Percentiles rank a stretch among this genome's conserved stretches.
Conservation (phyloP, 345 rosid species). For the Populus pruinosa region DNA sequence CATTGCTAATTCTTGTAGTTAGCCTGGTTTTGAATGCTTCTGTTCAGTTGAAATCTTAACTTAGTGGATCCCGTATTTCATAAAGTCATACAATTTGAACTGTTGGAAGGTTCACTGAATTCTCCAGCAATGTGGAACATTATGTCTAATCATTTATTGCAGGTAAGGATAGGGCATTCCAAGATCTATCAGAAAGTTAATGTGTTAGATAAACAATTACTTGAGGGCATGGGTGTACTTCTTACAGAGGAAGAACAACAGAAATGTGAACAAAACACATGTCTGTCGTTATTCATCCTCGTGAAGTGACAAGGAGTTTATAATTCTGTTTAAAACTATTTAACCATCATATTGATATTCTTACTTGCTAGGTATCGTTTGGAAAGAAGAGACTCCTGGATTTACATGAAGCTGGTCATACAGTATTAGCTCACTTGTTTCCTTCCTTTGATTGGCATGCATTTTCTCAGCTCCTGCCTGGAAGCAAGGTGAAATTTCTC, state of each 20-base stretch:
- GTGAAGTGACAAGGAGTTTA: background rate
- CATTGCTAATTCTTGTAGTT: background rate
- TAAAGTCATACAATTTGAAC: background rate
- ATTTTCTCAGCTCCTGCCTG: conserved; percentile 97
- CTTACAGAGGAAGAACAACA: conserved; percentile 96
- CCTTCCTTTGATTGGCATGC: conserved; percentile 99
- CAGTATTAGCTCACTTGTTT: conserved; percentile 88
- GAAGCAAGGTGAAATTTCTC: conserved; percentile 67
- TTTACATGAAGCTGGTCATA: conserved; percentile 95
- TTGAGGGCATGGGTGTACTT: conserved; percentile 98
- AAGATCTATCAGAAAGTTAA: conserved; percentile 77
- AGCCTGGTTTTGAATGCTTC: background rate
- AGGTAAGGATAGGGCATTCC: conserved; percentile 91
- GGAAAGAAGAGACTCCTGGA: conserved; percentile 90
- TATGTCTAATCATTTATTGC: conserved; percentile 12
- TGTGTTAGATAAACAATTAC: conserved; percentile 91
- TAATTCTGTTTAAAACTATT: conserved; percentile 3
- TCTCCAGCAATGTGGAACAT: conserved; percentile 11
- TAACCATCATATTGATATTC: conserved; percentile 19
- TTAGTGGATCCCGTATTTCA: background rate
- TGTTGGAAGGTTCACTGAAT: background rate
- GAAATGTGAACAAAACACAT: conserved; percentile 81
- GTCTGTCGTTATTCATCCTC: conserved; percentile 16
- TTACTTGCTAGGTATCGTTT: conserved; percentile 53
- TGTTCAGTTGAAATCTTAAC: conserved; percentile 1